A percentile compares a stretch with the other conserved stretches of the same genome.
These are phyloP conservation scores for Cetradonia linearis DNA, from an alignment of 495 filamentous ascomycete species.

Conservation along the genomic window DNA sequence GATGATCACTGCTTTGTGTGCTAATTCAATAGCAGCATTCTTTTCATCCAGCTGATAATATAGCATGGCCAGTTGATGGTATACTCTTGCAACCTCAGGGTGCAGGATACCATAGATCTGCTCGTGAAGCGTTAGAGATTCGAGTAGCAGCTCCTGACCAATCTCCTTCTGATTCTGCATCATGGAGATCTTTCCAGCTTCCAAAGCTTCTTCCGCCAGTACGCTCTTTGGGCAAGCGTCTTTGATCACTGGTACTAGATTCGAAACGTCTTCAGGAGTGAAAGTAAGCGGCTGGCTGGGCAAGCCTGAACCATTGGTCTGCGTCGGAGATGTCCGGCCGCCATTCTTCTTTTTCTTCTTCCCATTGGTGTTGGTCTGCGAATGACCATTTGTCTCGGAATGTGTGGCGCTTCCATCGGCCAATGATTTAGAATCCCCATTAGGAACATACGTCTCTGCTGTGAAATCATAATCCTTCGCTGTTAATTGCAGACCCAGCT, in stretches of 20 bases:
- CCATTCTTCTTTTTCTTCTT: conserved; percentile 70
- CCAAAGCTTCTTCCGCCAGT: conserved; percentile 89
- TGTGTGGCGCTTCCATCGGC: conserved; percentile 32
- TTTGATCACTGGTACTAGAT: conserved; percentile 86
- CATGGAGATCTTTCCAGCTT: conserved; percentile 89
- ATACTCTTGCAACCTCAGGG: conserved; percentile 90
- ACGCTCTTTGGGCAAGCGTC: conserved; percentile 80
- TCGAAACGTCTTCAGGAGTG: conserved; percentile 73
- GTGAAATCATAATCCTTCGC: conserved; percentile 71
- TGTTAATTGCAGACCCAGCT: conserved; percentile 82
- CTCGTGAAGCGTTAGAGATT: conserved; percentile 92
- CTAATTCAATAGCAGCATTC: conserved; percentile 84
- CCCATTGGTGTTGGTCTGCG: conserved; percentile 39
- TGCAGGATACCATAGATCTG: conserved; percentile 98
- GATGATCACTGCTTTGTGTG: conserved; percentile 91
- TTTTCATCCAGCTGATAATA: conserved; percentile 96
- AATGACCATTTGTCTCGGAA: conserved; percentile 34
- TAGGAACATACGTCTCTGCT: conserved; percentile 33
- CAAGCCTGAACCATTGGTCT: conserved; percentile 35
- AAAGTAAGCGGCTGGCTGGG: conserved; percentile 48
- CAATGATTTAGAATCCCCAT: conserved; percentile 29
- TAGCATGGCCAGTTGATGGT: conserved; percentile 87
- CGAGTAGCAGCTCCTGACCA: conserved; percentile 88
- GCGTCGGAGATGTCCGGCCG: conserved; percentile 41
- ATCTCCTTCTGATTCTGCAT: conserved; percentile 91